A percentile compares a stretch with the other conserved stretches of the same genome.
Evolutionary conservation across 768 basidiomycete genomes (phyloP).

Genomic region (Boletus vinaceobasis): DNA sequence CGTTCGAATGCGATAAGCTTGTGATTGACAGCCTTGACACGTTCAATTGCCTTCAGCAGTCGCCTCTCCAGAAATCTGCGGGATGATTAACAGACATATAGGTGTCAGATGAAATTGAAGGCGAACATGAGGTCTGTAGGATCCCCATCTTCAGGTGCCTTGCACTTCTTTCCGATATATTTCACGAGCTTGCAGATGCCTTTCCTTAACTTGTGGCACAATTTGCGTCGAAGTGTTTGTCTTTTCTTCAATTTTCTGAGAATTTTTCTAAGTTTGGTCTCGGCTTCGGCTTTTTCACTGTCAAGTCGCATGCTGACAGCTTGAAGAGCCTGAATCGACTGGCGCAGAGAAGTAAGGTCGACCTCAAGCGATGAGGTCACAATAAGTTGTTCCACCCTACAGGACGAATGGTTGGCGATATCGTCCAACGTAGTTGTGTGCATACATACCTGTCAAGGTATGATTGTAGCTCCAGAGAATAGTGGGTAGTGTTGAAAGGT

Average conservation of each 20-base stretch:
- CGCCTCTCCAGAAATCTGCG: constrained; percentile 23
- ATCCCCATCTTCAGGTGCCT: constrained; percentile 3
- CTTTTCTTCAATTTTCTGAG: constrained; percentile 38
- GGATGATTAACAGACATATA: background rate
- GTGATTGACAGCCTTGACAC: constrained; percentile 59
- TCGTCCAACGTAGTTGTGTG: constrained; percentile 25
- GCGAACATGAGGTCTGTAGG: constrained; percentile 12
- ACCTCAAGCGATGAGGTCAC: constrained; percentile 44
- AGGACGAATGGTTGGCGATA: background rate
- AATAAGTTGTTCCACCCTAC: constrained; percentile 31
- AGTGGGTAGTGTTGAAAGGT: constrained; percentile 77
- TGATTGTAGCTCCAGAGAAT: constrained; percentile 59
- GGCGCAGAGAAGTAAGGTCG: constrained; percentile 40
- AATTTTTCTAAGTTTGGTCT: constrained; percentile 45
- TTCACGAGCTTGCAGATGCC: constrained; percentile 36
- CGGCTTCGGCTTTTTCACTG: constrained; percentile 53
- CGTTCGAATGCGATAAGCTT: constrained; percentile 71
- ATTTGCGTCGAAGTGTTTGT: constrained; percentile 19
- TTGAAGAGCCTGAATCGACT: constrained; percentile 48
- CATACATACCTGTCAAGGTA: constrained; percentile 56
- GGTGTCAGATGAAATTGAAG: background rate
- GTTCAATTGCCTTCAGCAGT: constrained; percentile 56
- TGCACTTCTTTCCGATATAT: constrained; percentile 29
- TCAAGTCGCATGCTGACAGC: constrained; percentile 54
- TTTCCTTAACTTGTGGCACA: constrained; percentile 5